Conservation (phyloP, 345 rosid species). For the Anacardium occidentale region DNA sequence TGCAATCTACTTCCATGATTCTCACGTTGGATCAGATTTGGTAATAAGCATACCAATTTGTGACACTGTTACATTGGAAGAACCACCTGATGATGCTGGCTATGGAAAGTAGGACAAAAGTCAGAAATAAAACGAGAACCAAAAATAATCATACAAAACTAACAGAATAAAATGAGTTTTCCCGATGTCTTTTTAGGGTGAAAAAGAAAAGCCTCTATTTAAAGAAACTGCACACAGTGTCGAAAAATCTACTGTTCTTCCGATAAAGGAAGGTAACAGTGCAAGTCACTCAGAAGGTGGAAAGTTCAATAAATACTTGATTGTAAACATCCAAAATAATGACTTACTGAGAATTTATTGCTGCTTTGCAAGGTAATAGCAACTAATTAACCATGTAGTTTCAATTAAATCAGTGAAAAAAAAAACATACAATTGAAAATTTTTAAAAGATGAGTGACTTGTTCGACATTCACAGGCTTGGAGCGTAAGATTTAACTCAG, state of each 20-base stretch:
- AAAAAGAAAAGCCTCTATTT: background rate
- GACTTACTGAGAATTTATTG: background rate
- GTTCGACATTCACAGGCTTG: background rate
- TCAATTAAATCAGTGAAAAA: background rate
- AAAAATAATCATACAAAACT: background rate
- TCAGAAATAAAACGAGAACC: conserved; percentile 7
- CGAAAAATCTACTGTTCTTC: background rate
- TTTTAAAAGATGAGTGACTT: background rate
- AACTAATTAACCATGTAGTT: background rate
- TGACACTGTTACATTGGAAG: conserved; percentile 15
- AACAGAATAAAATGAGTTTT: background rate
- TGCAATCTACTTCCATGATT: conserved; percentile 11
- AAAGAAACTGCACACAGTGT: background rate
- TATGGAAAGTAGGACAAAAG: background rate
- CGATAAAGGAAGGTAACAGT: background rate
- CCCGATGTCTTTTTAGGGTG: background rate
- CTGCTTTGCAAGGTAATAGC: background rate
- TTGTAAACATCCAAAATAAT: background rate
- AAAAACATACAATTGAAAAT: background rate
- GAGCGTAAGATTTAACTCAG: background rate
- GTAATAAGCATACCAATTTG: conserved; percentile 9
- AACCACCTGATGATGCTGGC: conserved; percentile 17
- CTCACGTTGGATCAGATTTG: background rate
- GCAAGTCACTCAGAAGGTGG: background rate
- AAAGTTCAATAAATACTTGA: background rate